Evolutionary conservation across 257 asterid species (phyloP).

Genomic region (Lithospermum erythrorhizon): DNA sequence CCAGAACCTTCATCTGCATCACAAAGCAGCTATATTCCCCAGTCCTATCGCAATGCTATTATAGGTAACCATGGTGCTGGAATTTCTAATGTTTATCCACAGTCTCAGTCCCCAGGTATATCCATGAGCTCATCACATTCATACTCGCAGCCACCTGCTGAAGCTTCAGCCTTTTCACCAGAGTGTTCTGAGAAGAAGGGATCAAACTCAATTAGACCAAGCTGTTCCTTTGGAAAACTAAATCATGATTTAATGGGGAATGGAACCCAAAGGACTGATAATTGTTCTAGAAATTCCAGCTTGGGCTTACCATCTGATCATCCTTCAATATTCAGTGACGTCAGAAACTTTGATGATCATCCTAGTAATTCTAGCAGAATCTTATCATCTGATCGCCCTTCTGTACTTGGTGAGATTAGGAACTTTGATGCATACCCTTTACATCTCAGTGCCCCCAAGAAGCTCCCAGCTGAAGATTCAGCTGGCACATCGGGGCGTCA

Average conservation of each 20-base stretch:
- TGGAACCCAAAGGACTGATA: conserved; percentile 39
- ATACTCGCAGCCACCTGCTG: conserved; percentile 26
- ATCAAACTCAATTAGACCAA: conserved; percentile 23
- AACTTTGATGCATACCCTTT: conserved; percentile 30
- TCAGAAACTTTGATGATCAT: conserved; percentile 19
- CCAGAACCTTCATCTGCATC: conserved; percentile 45
- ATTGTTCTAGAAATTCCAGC: not conserved
- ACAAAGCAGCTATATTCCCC: conserved; percentile 55
- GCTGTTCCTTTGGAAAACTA: conserved; percentile 49
- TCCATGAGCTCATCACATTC: conserved; percentile 33
- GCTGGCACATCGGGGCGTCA: conserved; percentile 61
- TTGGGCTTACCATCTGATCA: too few species aligned
- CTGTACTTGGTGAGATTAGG: conserved; percentile 26
- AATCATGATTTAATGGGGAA: conserved; percentile 34
- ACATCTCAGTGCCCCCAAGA: conserved; percentile 40
- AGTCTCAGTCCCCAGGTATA: conserved; percentile 37
- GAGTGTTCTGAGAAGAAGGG: conserved; percentile 46
- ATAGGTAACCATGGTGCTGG: conserved; percentile 42
- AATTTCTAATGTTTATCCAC: conserved; percentile 36
- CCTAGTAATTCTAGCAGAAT: conserved; percentile 35
- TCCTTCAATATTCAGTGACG: too few species aligned
- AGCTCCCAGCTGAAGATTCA: conserved; percentile 34
- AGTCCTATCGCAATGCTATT: conserved; percentile 78
- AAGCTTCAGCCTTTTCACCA: conserved; percentile 29
- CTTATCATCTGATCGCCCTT: conserved; percentile 21